These are phyloP conservation scores for Epichloe typhina DNA, from an alignment of 2,329 filamentous ascomycete species.

Conservation along the genomic window DNA sequence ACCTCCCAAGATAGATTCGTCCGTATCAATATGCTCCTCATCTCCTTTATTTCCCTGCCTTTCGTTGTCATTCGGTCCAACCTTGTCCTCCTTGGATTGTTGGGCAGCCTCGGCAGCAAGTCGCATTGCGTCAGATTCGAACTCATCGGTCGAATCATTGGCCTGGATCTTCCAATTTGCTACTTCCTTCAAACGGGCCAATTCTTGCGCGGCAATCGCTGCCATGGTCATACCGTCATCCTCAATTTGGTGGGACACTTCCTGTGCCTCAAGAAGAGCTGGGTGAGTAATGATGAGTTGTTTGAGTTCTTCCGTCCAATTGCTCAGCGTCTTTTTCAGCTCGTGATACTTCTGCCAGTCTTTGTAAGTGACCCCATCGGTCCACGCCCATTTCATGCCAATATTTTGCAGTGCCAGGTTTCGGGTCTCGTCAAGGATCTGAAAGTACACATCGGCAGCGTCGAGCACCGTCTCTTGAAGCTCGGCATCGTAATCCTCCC, in stretches of 20 bases:
- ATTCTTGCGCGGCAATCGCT: conserved; percentile 64
- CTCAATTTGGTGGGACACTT: conserved; percentile 56
- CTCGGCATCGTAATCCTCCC: conserved; percentile 55
- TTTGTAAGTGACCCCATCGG: conserved; percentile 89
- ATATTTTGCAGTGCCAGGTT: conserved; percentile 82
- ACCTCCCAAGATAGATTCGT: not conserved
- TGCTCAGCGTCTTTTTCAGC: conserved; percentile 66
- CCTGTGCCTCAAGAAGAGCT: conserved; percentile 53
- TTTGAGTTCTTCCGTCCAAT: conserved; percentile 76
- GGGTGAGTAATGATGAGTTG: conserved; percentile 62
- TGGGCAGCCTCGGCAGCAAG: conserved; percentile 36
- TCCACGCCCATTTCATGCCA: conserved; percentile 91
- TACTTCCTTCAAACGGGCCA: conserved; percentile 69
- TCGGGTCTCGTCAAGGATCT: conserved; percentile 69
- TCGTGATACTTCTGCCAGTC: conserved; percentile 94
- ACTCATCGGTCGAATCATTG: conserved; percentile 64
- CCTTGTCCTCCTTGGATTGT: conserved; percentile 13
- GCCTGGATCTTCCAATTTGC: conserved; percentile 72
- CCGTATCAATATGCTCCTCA: not conserved
- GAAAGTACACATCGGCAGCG: conserved; percentile 67
- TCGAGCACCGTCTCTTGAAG: conserved; percentile 55
- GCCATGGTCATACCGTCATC: conserved; percentile 70
- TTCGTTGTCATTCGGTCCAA: not conserved
- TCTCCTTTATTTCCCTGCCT: conserved; percentile 1
- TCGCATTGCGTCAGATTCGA: conserved; percentile 53